phyloP scores from a whole-genome alignment of 163 green algal genomes.

The Prototheca wickerhamii region DNA sequence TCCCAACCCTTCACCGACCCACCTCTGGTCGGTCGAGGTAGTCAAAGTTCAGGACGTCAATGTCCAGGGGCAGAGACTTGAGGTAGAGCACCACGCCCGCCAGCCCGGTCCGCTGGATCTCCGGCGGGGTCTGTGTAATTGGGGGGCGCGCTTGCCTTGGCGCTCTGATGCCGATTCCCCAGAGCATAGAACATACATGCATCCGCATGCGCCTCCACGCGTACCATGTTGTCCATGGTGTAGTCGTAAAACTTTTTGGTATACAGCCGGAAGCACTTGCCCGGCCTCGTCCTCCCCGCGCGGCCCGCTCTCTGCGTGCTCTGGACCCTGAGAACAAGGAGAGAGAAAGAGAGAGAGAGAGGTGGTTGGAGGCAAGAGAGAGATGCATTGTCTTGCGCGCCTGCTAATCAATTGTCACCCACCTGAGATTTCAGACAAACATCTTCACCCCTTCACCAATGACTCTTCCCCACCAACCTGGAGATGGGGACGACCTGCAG shows the following conservation, averaged over 20 bases:
- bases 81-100: conserved; percentile 30
- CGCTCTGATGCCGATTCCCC: too few relatives aligned
- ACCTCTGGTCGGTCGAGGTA: conserved; percentile 80
- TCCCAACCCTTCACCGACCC: background rate
- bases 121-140: conserved; percentile 83
- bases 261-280: conserved; percentile 91
- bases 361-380: too few relatives aligned
- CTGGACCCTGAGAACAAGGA: conserved; percentile 47
- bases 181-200: background rate
- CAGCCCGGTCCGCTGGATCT: conserved; percentile 80
- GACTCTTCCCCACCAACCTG: conserved; percentile 23
- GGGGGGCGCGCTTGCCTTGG: conserved; percentile 51
- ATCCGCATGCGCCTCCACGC: background rate
- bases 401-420: too few relatives aligned
- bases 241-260: conserved; percentile 57
- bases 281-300: conserved; percentile 72
- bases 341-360: too few relatives aligned
- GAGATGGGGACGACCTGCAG: conserved; percentile 78
- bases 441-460: conserved; percentile 5
- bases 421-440: conserved; percentile 13
- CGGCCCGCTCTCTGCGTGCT: conserved; percentile 80
- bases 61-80: conserved; percentile 71
- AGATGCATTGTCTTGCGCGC: too few relatives aligned
- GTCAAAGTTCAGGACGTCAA: conserved; percentile 75
- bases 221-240: conserved; percentile 39